Evolutionary conservation across 768 basidiomycete genomes (phyloP).

Genomic region (Leccinum ochraceum): DNA sequence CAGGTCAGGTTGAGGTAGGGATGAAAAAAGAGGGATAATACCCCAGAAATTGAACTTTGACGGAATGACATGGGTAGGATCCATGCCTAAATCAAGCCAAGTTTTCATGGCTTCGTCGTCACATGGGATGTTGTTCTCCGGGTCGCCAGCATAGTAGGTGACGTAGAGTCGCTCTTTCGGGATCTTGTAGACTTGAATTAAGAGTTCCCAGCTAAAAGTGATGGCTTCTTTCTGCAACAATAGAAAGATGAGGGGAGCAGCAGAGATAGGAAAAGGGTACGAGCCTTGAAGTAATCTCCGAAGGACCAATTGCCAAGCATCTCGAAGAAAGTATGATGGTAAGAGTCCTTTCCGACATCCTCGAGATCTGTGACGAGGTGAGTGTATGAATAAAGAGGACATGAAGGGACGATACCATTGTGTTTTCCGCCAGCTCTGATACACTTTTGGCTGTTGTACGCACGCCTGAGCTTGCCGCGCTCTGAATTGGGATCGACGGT

Average conservation of each 20-base stretch:
- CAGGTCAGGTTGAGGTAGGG: conserved; percentile 3
- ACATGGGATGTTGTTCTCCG: conserved; percentile 78
- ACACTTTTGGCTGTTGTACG: conserved; percentile 97
- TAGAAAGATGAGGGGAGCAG: conserved; percentile 8
- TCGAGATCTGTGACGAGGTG: conserved; percentile 71
- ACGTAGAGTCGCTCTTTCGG: conserved; percentile 92
- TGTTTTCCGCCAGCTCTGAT: conserved; percentile 99
- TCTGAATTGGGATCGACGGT: conserved; percentile 95
- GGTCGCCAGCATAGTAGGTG: conserved; percentile 96
- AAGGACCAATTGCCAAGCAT: conserved; percentile 99
- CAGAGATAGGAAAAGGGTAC: conserved; percentile 9
- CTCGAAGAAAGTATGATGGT: conserved; percentile 98
- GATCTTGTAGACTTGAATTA: conserved; percentile 87
- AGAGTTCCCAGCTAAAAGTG: conserved; percentile 88
- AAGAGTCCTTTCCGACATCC: conserved; percentile 98
- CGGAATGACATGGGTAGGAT: conserved; percentile 88
- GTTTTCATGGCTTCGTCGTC: conserved; percentile 86
- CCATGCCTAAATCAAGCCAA: conserved; percentile 88
- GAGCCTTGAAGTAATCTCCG: conserved; percentile 98
- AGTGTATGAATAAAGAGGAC: background rate
- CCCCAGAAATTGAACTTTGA: conserved; percentile 99
- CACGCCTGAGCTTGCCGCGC: conserved; percentile 86
- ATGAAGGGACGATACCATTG: conserved; percentile 61
- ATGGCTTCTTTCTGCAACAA: conserved; percentile 83
- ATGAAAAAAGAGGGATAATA: conserved; percentile 37